Evolutionary conservation across 2,329 filamentous ascomycete species (phyloP).

Genomic region (Paraphaeosphaeria minitans): DNA sequence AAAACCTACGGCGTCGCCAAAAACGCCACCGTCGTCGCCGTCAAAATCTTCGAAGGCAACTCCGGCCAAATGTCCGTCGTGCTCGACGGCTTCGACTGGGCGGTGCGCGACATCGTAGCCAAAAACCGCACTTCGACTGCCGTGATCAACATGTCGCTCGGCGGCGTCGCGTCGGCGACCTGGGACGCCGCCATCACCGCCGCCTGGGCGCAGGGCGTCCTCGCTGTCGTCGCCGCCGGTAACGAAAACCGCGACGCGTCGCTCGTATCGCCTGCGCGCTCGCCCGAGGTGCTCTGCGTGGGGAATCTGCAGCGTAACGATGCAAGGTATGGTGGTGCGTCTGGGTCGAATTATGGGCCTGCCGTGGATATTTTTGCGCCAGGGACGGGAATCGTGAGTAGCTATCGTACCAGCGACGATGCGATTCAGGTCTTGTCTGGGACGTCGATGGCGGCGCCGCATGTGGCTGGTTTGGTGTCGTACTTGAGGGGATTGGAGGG

Average conservation of each 20-base stretch:
- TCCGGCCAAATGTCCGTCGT: conserved; percentile 23
- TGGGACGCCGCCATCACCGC: conserved; percentile 43
- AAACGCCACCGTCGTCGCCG: conserved; percentile 40
- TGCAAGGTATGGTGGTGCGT: conserved; percentile 20
- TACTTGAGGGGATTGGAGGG: conserved; percentile 66
- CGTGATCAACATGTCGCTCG: conserved; percentile 48
- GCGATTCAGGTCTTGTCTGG: conserved; percentile 56
- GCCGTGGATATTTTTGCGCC: conserved; percentile 47
- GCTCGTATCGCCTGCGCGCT: conserved; percentile 38
- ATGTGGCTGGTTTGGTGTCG: conserved; percentile 69
- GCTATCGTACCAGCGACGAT: conserved; percentile 53
- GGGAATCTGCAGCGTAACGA: conserved; percentile 40
- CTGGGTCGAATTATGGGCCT: conserved; percentile 46
- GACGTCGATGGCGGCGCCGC: conserved; percentile 70
- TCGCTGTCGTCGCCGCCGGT: conserved; percentile 43
- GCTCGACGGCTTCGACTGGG: conserved; percentile 41
- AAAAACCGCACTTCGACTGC: conserved; percentile 34
- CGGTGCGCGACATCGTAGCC: conserved; percentile 40
- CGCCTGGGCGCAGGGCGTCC: conserved; percentile 39
- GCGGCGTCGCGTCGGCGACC: conserved; percentile 30
- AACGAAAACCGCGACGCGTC: conserved; percentile 38
- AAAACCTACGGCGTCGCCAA: conserved; percentile 42
- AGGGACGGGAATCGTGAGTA: conserved; percentile 49
- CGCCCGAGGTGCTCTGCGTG: conserved; percentile 44
- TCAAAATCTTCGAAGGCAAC: conserved; percentile 42